phyloP scores from a whole-genome alignment of 2,329 filamentous ascomycete genomes.

The Alternaria gaisen region DNA sequence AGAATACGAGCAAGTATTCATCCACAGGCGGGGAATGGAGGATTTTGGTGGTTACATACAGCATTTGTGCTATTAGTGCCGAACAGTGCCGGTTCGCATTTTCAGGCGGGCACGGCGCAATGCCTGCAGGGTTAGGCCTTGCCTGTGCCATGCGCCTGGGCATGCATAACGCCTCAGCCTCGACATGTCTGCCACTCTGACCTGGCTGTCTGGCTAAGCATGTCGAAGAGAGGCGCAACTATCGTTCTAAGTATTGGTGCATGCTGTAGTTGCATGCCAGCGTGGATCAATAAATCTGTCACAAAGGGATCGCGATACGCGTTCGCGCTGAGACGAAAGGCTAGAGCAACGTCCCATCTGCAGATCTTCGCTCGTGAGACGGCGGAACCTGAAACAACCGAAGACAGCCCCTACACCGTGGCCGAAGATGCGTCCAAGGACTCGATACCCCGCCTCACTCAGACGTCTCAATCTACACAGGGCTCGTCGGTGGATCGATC shows the following conservation, averaged over 20 bases:
- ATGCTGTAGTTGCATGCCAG: slow-evolving; percentile 5
- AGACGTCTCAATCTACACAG: slow-evolving; percentile 24
- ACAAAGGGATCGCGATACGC: slow-evolving; percentile 8
- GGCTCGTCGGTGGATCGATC: slow-evolving; percentile 19
- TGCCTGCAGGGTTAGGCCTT: slow-evolving; percentile 26
- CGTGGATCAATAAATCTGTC: slow-evolving; percentile 6
- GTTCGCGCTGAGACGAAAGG: slow-evolving; percentile 14
- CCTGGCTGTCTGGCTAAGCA: slow-evolving; percentile 13
- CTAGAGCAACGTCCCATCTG: slow-evolving; percentile 32
- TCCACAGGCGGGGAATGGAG: slow-evolving; percentile 7
- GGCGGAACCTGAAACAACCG: slow-evolving; percentile 40
- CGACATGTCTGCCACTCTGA: slow-evolving; percentile 19
- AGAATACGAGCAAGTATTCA: background rate
- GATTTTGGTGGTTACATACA: slow-evolving; percentile 12
- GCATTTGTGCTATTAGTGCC: slow-evolving; percentile 27
- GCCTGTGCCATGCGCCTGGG: slow-evolving; percentile 11
- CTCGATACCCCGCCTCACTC: slow-evolving; percentile 31
- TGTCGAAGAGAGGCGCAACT: background rate
- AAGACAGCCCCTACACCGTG: slow-evolving; percentile 24
- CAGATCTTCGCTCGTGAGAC: slow-evolving; percentile 34
- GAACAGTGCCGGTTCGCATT: slow-evolving; percentile 27
- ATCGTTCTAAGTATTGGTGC: background rate
- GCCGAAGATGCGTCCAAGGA: slow-evolving; percentile 23
- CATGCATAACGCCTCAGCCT: slow-evolving; percentile 1
- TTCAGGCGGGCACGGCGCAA: slow-evolving; percentile 29